Evolutionary conservation across 768 basidiomycete species (phyloP).

Genomic region (Podaxis carcinomalis): DNA sequence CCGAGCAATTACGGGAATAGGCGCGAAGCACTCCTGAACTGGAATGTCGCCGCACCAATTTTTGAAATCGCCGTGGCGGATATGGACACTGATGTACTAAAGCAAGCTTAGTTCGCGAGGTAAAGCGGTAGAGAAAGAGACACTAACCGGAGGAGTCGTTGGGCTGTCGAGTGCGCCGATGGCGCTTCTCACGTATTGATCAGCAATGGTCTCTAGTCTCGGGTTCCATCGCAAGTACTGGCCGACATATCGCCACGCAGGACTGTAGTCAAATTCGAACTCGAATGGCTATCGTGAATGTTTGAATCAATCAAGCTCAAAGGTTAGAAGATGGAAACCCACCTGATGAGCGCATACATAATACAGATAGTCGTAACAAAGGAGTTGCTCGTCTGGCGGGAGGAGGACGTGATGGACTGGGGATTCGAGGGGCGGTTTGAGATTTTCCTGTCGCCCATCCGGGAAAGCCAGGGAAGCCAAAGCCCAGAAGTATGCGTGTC

Average conservation of each 20-base stretch:
- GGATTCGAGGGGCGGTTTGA: slow-evolving; percentile 37
- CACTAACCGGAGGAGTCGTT: slow-evolving; percentile 43
- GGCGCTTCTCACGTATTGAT: slow-evolving; percentile 41
- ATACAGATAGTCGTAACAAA: slow-evolving; percentile 52
- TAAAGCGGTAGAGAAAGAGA: background rate
- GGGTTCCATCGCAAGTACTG: slow-evolving; percentile 47
- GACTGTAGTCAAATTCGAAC: slow-evolving; percentile 52
- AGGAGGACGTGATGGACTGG: slow-evolving; percentile 34
- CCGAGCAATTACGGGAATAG: slow-evolving; percentile 47
- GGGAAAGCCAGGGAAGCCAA: slow-evolving; percentile 44
- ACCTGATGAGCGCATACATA: slow-evolving; percentile 46
- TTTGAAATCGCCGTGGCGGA: slow-evolving; percentile 52
- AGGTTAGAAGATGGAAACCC: slow-evolving; percentile 10
- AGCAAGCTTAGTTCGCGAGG: background rate
- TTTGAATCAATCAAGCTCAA: background rate
- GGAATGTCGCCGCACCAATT: slow-evolving; percentile 39
- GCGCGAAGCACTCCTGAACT: slow-evolving; percentile 46
- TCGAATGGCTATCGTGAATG: slow-evolving; percentile 42
- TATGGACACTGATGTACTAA: slow-evolving; percentile 58
- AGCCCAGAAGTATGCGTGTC: slow-evolving; percentile 41
- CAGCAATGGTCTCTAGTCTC: slow-evolving; percentile 35
- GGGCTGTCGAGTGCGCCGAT: slow-evolving; percentile 32
- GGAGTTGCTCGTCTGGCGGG: slow-evolving; percentile 46
- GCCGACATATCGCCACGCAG: slow-evolving; percentile 55
- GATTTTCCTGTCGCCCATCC: slow-evolving; percentile 33